A percentile compares a stretch with the other conserved stretches of the same genome.
Conservation (phyloP, 179 eudicot species). For the Sideroxylon spinosum region DNA sequence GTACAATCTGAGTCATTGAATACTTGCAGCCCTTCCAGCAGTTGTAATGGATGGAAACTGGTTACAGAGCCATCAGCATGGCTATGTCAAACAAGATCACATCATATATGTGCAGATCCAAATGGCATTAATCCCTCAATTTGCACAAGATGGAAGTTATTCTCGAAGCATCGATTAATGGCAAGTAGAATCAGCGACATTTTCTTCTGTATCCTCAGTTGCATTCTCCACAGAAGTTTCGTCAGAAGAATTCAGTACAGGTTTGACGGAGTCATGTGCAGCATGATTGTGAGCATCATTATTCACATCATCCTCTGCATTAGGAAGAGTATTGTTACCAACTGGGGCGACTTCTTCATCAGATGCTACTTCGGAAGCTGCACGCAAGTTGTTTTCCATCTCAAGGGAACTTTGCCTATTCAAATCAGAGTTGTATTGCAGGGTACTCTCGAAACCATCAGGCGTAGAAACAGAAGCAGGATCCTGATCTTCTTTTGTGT, state of each 20-base stretch:
- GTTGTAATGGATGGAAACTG: background rate
- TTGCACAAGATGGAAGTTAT: background rate
- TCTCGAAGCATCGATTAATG: background rate
- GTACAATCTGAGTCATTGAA: too few species aligned
- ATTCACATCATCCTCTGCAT: background rate
- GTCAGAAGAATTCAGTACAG: background rate
- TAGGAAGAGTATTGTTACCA: background rate
- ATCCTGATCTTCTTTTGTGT: background rate
- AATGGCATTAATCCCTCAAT: constrained; percentile 1
- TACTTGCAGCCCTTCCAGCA: constrained; percentile 3
- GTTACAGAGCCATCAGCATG: background rate
- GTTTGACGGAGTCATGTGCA: background rate
- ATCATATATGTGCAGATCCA: background rate
- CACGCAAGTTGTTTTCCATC: constrained; percentile 6
- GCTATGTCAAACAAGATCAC: background rate
- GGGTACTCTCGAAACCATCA: background rate
- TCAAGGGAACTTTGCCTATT: background rate
- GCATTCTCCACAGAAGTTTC: constrained; percentile 8
- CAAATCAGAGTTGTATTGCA: background rate
- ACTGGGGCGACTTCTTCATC: constrained; percentile 5
- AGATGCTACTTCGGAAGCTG: constrained; percentile 12
- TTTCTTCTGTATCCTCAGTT: constrained; percentile 10
- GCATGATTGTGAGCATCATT: constrained; percentile 2
- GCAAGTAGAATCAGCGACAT: background rate
- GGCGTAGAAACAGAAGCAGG: constrained; percentile 9